phyloP scores from a whole-genome alignment of 2,329 filamentous ascomycete species.

The Botrytis elliptica region DNA sequence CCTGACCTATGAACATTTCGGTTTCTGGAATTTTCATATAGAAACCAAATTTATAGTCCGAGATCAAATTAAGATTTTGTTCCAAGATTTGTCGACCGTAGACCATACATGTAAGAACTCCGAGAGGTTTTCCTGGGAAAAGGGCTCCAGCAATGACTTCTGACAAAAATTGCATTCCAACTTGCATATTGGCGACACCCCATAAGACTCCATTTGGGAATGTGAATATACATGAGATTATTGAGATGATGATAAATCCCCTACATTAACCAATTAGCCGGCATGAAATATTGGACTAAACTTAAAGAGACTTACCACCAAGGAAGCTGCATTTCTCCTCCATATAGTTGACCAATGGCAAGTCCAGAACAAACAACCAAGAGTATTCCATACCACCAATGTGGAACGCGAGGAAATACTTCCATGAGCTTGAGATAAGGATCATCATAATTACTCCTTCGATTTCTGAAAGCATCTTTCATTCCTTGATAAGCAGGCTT shows the following conservation, averaged over 20 bases:
- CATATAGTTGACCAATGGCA: slow-evolving; percentile 44
- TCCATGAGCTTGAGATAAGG: slow-evolving; percentile 46
- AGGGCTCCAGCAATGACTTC: slow-evolving; percentile 51
- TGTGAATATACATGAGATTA: slow-evolving; percentile 37
- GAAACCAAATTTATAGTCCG: slow-evolving; percentile 42
- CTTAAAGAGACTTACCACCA: slow-evolving; percentile 27
- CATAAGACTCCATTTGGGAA: slow-evolving; percentile 36
- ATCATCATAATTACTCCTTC: slow-evolving; percentile 35
- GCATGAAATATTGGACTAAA: background rate
- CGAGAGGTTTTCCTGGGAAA: slow-evolving; percentile 56
- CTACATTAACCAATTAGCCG: background rate
- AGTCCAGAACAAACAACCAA: slow-evolving; percentile 47
- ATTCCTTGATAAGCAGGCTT: slow-evolving; percentile 43
- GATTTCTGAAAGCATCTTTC: slow-evolving; percentile 5
- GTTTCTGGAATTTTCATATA: slow-evolving; percentile 43
- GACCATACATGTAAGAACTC: slow-evolving; percentile 31
- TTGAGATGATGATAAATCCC: slow-evolving; percentile 33
- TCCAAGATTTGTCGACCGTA: slow-evolving; percentile 41
- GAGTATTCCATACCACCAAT: slow-evolving; percentile 58
- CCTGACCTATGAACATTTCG: slow-evolving; percentile 41
- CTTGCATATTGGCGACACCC: slow-evolving; percentile 50
- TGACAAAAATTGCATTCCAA: slow-evolving; percentile 47
- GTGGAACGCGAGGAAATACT: slow-evolving; percentile 52
- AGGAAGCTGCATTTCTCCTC: slow-evolving; percentile 53
- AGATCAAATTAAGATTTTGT: slow-evolving; percentile 40